Evolutionary conservation across 257 asterid genomes (phyloP).

Genomic region (Scutellaria baicalensis): DNA sequence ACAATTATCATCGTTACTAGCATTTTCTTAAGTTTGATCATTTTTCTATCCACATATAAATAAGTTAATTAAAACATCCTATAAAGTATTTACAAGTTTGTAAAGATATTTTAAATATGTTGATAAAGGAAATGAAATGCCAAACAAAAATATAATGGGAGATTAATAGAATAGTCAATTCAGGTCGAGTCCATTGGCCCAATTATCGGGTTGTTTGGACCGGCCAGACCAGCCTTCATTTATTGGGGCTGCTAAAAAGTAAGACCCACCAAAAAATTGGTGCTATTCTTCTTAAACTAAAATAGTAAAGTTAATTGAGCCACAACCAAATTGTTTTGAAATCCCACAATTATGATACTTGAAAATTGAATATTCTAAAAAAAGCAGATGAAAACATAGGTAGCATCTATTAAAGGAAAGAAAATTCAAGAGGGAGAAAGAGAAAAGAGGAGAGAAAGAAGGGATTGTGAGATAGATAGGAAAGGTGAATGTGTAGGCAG

Average conservation of each 20-base stretch:
- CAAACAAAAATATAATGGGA: no score
- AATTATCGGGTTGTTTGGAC: no score
- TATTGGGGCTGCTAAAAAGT: neutral
- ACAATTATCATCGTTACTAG: no score
- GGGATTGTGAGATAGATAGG: slow-evolving; percentile 7
- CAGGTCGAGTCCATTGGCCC: no score
- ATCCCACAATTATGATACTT: neutral
- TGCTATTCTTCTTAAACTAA: neutral
- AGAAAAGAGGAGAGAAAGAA: slow-evolving; percentile 7
- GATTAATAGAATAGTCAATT: no score
- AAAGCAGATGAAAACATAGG: neutral
- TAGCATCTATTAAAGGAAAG: slow-evolving; percentile 1
- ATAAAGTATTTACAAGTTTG: no score
- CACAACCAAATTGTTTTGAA: neutral
- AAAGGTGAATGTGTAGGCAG: slow-evolving; percentile 14
- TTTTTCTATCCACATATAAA: no score
- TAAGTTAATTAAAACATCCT: no score
- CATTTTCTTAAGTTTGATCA: no score
- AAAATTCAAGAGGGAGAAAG: slow-evolving; percentile 7
- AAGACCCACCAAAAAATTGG: neutral
- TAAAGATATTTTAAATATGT: no score
- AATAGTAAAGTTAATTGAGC: neutral
- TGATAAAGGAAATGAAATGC: no score
- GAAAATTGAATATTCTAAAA: slow-evolving; percentile 1
- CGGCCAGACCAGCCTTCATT: neutral